Percentiles rank a stretch among this genome's conserved stretches.
These are phyloP conservation scores for Neofusicoccum cordaticola DNA, from an alignment of 2,329 filamentous ascomycete genomes.

Conservation along the genomic window DNA sequence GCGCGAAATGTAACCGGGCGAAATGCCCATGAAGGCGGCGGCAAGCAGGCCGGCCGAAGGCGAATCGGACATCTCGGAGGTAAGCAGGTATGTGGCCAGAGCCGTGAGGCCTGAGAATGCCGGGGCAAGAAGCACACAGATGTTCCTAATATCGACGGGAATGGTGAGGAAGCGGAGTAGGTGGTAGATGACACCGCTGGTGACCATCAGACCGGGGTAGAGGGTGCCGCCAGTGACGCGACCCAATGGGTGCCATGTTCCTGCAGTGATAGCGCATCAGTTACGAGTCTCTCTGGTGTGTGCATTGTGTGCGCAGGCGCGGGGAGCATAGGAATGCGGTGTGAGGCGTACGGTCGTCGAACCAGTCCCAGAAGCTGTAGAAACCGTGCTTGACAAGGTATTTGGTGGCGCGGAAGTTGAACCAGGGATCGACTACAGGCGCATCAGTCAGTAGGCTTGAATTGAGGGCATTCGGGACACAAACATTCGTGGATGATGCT, in stretches of 20 bases:
- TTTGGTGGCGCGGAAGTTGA: conserved; percentile 98
- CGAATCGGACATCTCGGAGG: conserved; percentile 94
- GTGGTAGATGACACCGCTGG: conserved; percentile 95
- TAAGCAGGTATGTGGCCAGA: conserved; percentile 88
- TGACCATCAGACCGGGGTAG: conserved; percentile 98
- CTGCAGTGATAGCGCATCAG: conserved; percentile 35
- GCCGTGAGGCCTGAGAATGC: conserved; percentile 93
- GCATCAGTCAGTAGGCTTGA: conserved; percentile 22
- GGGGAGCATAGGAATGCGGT: background rate
- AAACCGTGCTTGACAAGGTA: conserved; percentile 96
- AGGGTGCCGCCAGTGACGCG: conserved; percentile 98
- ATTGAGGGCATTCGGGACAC: conserved; percentile 50
- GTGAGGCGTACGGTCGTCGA: conserved; percentile 76
- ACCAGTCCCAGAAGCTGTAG: conserved; percentile 99
- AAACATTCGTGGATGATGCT: conserved; percentile 98
- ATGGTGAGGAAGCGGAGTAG: conserved; percentile 82
- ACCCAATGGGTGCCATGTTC: conserved; percentile 97
- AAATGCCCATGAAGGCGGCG: conserved; percentile 94
- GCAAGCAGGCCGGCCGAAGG: conserved; percentile 92
- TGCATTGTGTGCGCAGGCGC: background rate
- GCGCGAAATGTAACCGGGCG: conserved; percentile 94
- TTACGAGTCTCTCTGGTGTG: background rate
- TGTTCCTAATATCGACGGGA: conserved; percentile 97
- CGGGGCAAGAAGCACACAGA: conserved; percentile 93
- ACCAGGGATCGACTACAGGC: conserved; percentile 90